phyloP scores from a whole-genome alignment of 768 basidiomycete species.

The Boletellus emodensis region DNA sequence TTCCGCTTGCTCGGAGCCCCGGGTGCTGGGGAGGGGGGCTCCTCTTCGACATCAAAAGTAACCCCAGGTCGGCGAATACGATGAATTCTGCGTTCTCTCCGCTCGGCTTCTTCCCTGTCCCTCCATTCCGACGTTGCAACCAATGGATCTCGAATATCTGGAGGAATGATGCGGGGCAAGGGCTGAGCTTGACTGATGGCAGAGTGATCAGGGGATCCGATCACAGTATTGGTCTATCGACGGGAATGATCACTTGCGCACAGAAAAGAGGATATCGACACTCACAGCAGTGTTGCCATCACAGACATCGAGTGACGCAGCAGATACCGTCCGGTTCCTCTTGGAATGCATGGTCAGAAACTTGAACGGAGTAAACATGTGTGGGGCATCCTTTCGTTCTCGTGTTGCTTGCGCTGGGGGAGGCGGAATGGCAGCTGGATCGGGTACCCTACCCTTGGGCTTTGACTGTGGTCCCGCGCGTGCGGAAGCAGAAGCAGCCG shows the following conservation, averaged over 20 bases:
- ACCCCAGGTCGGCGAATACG: constrained; percentile 56
- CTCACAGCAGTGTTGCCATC: constrained; percentile 73
- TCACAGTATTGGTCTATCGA: constrained; percentile 59
- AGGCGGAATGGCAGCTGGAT: constrained; percentile 28
- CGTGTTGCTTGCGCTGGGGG: constrained; percentile 28
- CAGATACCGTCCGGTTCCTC: constrained; percentile 64
- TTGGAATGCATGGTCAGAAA: constrained; percentile 48
- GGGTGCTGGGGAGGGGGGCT: constrained; percentile 40
- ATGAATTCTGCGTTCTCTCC: constrained; percentile 36
- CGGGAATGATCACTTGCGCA: constrained; percentile 1
- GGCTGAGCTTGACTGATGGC: constrained; percentile 56
- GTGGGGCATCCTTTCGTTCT: constrained; percentile 40
- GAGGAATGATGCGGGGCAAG: constrained; percentile 40
- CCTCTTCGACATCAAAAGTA: constrained; percentile 59
- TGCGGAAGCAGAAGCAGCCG: constrained; percentile 2
- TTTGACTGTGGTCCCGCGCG: constrained; percentile 16
- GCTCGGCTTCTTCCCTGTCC: constrained; percentile 54
- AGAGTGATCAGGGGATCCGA: constrained; percentile 73
- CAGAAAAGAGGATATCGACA: not conserved
- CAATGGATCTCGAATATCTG: constrained; percentile 60
- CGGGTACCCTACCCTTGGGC: constrained; percentile 14
- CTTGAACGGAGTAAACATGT: constrained; percentile 60
- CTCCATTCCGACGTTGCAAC: constrained; percentile 69
- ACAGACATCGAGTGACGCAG: constrained; percentile 72
- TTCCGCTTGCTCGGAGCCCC: constrained; percentile 22